Base-by-base conservation (phyloP, 768 basidiomycete genomes). In the Tricholoma sp. region DNA sequence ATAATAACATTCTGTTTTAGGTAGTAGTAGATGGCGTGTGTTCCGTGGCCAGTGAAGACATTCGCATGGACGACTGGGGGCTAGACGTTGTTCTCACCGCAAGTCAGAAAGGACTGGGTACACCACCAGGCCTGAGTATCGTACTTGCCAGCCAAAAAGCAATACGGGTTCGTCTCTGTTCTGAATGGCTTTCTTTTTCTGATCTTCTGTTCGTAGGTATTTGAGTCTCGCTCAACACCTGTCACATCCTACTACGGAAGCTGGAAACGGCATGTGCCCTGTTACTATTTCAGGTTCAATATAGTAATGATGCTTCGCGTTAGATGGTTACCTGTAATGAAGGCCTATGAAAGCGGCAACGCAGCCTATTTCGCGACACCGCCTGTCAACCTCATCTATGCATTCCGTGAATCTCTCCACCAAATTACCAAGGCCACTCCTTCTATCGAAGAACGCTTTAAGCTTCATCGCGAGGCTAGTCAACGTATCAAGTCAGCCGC, bases 351-450 rank as follows among this genome's bases (percentile, higher is more conserved):
- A 74, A 72, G 74, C 56, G 91, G 91, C 57, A 73, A 73, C 10
- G 79, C 92, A 0, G 86, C 87, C 17, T 98, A 98, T 77, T 98
- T 98, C 70, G 96, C 95, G 7, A 98, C 94, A 0, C 91, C 94
- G 2, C 94, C 94, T 7, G 91, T 95, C 57, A 96, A 97, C 74
- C 83, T 99, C 62, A 84, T 98, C 65, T 91, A 93, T 70, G 91
- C 97, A 2, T 91, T 91, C 70, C 85, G 88, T 65, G 80, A 84
- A n/a, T 88, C 94, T 8, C 81, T 99, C 52, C 70, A 71, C 24
- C 77, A 81, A 58, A 92, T 99, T 71, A 86, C 83, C 6, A 76
- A 77, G 64, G 74, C 73, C 6, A 63, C 76, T 1, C 79, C 83
- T 2, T 84, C 91, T 1, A 80, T 98, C 36, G 78, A 86, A 56